Evolutionary conservation across 2,329 filamentous ascomycete genomes (phyloP).

Genomic region (Aspergillus vadensis): DNA sequence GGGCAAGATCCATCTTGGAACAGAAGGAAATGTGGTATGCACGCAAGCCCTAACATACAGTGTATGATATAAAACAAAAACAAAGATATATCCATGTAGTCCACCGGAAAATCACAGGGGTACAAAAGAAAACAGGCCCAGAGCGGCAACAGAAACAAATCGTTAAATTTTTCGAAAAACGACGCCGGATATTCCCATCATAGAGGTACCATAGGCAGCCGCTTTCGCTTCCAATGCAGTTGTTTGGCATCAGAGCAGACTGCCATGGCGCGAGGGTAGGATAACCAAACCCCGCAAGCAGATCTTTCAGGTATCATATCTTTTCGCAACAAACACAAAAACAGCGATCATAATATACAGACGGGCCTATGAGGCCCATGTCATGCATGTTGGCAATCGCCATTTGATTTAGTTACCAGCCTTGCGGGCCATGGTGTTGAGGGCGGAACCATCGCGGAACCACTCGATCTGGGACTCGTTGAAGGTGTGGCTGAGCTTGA

Average conservation of each 20-base stretch:
- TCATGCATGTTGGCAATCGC: not conserved
- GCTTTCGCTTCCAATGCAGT: constrained; percentile 16
- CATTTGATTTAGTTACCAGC: constrained; percentile 27
- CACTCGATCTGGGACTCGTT: constrained; percentile 97
- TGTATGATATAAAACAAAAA: constrained; percentile 36
- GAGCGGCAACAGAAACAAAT: constrained; percentile 34
- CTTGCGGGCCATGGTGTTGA: constrained; percentile 97
- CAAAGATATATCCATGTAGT: constrained; percentile 45
- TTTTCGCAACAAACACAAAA: constrained; percentile 23
- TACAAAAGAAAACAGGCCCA: constrained; percentile 24
- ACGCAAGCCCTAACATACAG: constrained; percentile 43
- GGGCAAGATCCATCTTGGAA: constrained; percentile 12
- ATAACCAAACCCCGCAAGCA: not conserved
- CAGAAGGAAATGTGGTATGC: constrained; percentile 39
- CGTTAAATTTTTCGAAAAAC: constrained; percentile 38
- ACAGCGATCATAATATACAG: constrained; percentile 28
- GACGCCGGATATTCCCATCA: constrained; percentile 37
- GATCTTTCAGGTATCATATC: constrained; percentile 13
- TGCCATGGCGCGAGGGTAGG: not conserved
- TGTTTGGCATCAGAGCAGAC: constrained; percentile 11
- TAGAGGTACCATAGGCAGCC: constrained; percentile 29
- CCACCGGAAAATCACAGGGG: constrained; percentile 36
- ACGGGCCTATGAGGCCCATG: constrained; percentile 13
- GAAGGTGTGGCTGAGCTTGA: constrained; percentile 92
- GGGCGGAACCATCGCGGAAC: constrained; percentile 96